Evolutionary conservation across 1,139 yeast genomes (phyloP).

Genomic region (Suhomyces taliae): DNA sequence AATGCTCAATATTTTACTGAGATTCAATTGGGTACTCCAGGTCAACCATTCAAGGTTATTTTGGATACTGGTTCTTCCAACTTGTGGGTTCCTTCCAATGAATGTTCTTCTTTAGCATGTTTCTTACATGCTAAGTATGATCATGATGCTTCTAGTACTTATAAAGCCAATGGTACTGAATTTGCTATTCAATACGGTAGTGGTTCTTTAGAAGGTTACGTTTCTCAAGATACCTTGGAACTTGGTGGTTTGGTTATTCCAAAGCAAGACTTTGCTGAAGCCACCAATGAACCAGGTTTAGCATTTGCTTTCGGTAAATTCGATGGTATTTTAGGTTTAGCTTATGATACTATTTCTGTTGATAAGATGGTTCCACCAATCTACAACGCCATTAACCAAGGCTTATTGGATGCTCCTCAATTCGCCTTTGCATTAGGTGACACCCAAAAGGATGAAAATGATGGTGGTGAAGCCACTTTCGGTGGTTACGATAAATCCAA

Average conservation of each 20-base stretch:
- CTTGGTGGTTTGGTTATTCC: constrained; percentile 85
- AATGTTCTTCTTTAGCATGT: constrained; percentile 93
- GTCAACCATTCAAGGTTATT: constrained; percentile 84
- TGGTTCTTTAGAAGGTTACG: constrained; percentile 87
- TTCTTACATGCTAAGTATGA: constrained; percentile 89
- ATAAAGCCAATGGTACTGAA: constrained; percentile 80
- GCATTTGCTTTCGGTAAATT: constrained; percentile 98
- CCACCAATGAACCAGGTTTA: constrained; percentile 94
- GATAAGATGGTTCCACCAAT: constrained; percentile 89
- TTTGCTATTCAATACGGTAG: constrained; percentile 89
- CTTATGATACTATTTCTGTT: constrained; percentile 87
- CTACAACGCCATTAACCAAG: constrained; percentile 81
- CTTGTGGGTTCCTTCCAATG: constrained; percentile 91
- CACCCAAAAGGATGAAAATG: constrained; percentile 55
- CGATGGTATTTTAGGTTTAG: constrained; percentile 95
- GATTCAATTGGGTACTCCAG: constrained; percentile 87
- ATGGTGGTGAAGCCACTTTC: constrained; percentile 89
- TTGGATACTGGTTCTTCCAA: constrained; percentile 96
- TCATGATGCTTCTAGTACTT: constrained; percentile 74
- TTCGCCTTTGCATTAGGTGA: constrained; percentile 92
- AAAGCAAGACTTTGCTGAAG: constrained; percentile 92
- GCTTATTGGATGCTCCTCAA: constrained; percentile 76
- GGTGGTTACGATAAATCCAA: constrained; percentile 85
- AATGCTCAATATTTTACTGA: constrained; percentile 96
- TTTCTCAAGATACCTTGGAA: constrained; percentile 77